A percentile compares a stretch with the other conserved stretches of the same genome.
These are phyloP conservation scores for Auxenochlorella protothecoides DNA, from an alignment of 139 green algal genomes.

Conservation along the genomic window DNA sequence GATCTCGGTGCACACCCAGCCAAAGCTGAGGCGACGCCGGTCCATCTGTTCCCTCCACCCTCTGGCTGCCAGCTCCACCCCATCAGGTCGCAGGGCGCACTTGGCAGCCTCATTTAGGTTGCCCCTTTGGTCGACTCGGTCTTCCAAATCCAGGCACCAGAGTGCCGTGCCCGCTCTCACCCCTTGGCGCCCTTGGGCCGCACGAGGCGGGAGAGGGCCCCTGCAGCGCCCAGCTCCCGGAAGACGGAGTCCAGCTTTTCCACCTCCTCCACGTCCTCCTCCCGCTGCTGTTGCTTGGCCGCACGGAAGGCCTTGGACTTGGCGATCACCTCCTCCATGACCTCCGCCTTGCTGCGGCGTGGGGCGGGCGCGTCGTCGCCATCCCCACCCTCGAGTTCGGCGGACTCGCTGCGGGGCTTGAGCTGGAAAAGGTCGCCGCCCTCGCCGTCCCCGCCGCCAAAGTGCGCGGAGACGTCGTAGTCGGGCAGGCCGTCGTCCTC, in stretches of 20 bases:
- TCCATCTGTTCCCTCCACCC: too few relatives aligned
- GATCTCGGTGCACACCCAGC: too few relatives aligned
- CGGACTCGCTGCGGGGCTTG: constrained; percentile 1
- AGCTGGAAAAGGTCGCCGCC: background rate
- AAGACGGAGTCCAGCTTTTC: constrained; percentile 70
- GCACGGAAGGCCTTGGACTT: constrained; percentile 83
- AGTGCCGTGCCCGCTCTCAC: background rate
- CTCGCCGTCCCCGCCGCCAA: constrained; percentile 11
- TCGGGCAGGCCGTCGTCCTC: too few relatives aligned
- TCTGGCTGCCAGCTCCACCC: too few relatives aligned
- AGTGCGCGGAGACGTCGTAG: background rate
- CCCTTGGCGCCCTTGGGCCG: constrained; percentile 20
- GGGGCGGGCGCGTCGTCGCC: constrained; percentile 4
- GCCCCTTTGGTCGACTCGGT: too few relatives aligned
- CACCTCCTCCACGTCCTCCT: constrained; percentile 71
- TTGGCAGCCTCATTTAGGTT: background rate
- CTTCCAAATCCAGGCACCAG: too few relatives aligned
- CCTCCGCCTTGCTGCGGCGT: constrained; percentile 40
- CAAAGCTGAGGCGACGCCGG: too few relatives aligned
- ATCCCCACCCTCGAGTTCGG: background rate
- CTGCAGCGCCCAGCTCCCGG: constrained; percentile 28
- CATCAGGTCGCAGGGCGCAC: too few relatives aligned
- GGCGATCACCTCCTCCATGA: constrained; percentile 96
- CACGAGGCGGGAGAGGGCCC: background rate
- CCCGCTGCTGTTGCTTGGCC: constrained; percentile 61